A percentile compares a stretch with the other conserved stretches of the same genome.
phyloP scores from a whole-genome alignment of 148 eudicot species.

The Rhododendron griersonianum region DNA sequence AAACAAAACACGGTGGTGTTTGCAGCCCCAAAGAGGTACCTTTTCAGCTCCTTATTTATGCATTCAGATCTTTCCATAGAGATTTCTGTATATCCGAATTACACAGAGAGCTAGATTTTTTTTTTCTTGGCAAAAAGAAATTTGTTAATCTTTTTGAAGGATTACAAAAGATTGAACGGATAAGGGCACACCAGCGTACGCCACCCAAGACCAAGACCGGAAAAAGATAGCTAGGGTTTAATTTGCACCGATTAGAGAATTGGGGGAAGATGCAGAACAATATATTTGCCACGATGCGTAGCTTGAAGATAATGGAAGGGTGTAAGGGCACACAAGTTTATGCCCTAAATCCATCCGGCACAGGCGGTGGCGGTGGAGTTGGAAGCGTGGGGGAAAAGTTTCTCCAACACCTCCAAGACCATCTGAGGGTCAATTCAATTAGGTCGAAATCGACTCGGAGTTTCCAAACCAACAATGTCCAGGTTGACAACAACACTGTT shows the following conservation, averaged over 20 bases:
- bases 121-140: neutral
- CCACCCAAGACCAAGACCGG: neutral
- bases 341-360: slow-evolving; percentile 30
- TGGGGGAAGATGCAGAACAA: slow-evolving; percentile 50
- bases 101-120: neutral
- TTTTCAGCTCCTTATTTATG: neutral
- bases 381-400: slow-evolving; percentile 51
- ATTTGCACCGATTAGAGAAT: neutral
- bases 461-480: slow-evolving; percentile 21
- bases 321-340: slow-evolving; percentile 47
- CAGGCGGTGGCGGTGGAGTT: slow-evolving; percentile 18
- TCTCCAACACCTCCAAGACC: slow-evolving; percentile 59
- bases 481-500: slow-evolving; percentile 16
- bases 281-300: slow-evolving; percentile 54
- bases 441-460: slow-evolving; percentile 40
- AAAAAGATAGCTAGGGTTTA: neutral
- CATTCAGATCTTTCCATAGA: neutral
- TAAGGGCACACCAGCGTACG: no score
- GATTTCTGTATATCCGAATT: neutral
- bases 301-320: slow-evolving; percentile 57
- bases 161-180: no score
- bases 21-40: slow-evolving; percentile 14
- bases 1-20: slow-evolving; percentile 8
- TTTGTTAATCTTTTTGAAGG: no score
- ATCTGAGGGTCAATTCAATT: slow-evolving; percentile 59